Percentiles rank a stretch among this genome's conserved stretches.
Conservation (phyloP, 2,329 filamentous ascomycete species). For the Aspergillus sp. region DNA sequence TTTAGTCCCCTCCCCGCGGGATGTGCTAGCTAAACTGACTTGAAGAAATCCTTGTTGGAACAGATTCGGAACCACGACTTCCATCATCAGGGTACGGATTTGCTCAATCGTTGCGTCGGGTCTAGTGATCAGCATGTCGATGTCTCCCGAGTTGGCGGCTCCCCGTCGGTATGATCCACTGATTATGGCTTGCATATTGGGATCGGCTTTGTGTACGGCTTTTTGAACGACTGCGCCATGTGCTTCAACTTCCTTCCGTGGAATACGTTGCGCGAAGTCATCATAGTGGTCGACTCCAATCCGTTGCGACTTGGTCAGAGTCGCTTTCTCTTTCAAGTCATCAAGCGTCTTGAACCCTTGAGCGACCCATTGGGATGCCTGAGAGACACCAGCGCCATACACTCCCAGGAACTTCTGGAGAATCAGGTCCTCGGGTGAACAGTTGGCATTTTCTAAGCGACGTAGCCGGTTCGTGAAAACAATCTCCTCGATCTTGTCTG, state of each 20-base stretch:
- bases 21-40: constrained; percentile 56
- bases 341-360: constrained; percentile 68
- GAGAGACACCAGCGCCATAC: constrained; percentile 66
- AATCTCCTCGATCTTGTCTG: constrained; percentile 85
- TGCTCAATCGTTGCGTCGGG: constrained; percentile 50
- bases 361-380: constrained; percentile 69
- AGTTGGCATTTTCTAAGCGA: constrained; percentile 62
- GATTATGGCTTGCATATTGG: constrained; percentile 61
- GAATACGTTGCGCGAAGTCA: constrained; percentile 73
- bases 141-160: constrained; percentile 65
- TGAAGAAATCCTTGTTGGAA: constrained; percentile 60
- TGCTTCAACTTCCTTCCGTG: constrained; percentile 64
- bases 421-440: constrained; percentile 58
- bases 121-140: constrained; percentile 78
- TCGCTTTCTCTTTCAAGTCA: constrained; percentile 57
- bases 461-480: constrained; percentile 64
- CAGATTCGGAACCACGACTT: constrained; percentile 57
- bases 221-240: constrained; percentile 60
- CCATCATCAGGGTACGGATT: constrained; percentile 56
- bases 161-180: constrained; percentile 83
- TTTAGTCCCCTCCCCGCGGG: constrained; percentile 59
- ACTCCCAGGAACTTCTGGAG: constrained; percentile 68
- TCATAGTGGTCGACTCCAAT: constrained; percentile 73
- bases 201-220: constrained; percentile 55
- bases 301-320: constrained; percentile 62